Base-by-base conservation (phyloP, 148 eudicot species). In the Polygonum aviculare region DNA sequence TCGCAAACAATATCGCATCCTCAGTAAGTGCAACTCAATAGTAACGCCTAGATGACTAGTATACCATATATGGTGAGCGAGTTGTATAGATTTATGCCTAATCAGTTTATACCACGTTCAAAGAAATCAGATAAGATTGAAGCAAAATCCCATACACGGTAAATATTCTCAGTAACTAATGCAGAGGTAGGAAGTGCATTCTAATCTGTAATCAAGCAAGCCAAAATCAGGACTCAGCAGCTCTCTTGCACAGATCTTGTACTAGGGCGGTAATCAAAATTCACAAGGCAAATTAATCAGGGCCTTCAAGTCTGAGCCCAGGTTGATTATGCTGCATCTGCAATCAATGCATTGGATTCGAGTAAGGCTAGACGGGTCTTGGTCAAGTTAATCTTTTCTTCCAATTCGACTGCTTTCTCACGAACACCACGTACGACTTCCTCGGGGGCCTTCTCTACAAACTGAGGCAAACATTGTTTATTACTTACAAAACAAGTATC, bases 371-470 rank as follows among this genome's bases (percentile, higher is more conserved):
- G 84, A 35, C 98, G 96, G 8, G 83, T 93, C 76, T 78, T 87
- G 14, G 97, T 93, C 74, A 93, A 84, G 79, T 78, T 87, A 74
- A 96, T 82, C 81, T 96, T 96, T 83, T 93, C 98, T 83, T 90
- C 90, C 78, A 90, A 82, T 77, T 96, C 98, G 39, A 84, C 87
- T 16, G 90, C 97, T 80, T 96, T 96, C 79, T 91, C 98, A 80
- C 76, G 89, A 71, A 87, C 89, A 5, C 87, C 86, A 9, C 85
- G 83, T 18, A 96, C 94, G 52, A 96, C 77, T 78, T 88, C 90
- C 82, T 87, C 91, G 0, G 99, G 97, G 45, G 99, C 99, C 85
- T 90, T 96, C 82, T 93, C 98, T 35, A 90, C 83, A 83, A 96
- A 96, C 99, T 96, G 88, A 72, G 52, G 54, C 75, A 12, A 12